These are phyloP conservation scores for Fusarium sp. DNA, from an alignment of 2,329 filamentous ascomycete genomes.

Conservation along the genomic window DNA sequence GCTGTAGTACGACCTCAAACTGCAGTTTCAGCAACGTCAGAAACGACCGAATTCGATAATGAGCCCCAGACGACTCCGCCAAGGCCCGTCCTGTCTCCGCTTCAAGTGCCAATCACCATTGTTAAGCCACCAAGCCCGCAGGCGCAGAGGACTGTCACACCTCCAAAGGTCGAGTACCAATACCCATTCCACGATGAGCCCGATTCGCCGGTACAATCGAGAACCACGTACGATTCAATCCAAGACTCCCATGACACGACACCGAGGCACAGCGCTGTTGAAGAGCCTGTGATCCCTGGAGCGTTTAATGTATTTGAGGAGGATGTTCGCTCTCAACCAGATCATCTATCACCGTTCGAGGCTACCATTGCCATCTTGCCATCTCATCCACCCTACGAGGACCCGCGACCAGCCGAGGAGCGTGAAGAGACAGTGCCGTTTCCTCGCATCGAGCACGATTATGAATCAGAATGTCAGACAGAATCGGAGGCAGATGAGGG, in stretches of 20 bases:
- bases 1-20: slow-evolving; percentile 63
- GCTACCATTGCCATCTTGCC: slow-evolving; percentile 61
- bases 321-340: slow-evolving; percentile 20
- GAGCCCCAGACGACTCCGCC: slow-evolving; percentile 70
- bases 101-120: slow-evolving; percentile 40
- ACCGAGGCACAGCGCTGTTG: slow-evolving; percentile 2
- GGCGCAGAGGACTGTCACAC: slow-evolving; percentile 27
- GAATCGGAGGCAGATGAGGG: slow-evolving; percentile 45
- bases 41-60: slow-evolving; percentile 74
- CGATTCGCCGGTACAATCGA: slow-evolving; percentile 34
- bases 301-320: slow-evolving; percentile 51
- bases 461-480: slow-evolving; percentile 52
- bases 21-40: slow-evolving; percentile 65
- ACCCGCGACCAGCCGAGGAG: slow-evolving; percentile 17
- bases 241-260: slow-evolving; percentile 39
- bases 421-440: slow-evolving; percentile 45
- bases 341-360: slow-evolving; percentile 44
- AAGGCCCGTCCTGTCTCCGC: slow-evolving; percentile 45
- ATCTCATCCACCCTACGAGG: slow-evolving; percentile 44
- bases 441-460: slow-evolving; percentile 48
- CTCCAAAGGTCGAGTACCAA: slow-evolving; percentile 55
- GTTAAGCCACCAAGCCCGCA: slow-evolving; percentile 46
- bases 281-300: slow-evolving; percentile 40
- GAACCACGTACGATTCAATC: slow-evolving; percentile 5
- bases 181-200: slow-evolving; percentile 60